Evolutionary conservation across 768 basidiomycete genomes (phyloP).

Genomic region (Harrya chromipes): DNA sequence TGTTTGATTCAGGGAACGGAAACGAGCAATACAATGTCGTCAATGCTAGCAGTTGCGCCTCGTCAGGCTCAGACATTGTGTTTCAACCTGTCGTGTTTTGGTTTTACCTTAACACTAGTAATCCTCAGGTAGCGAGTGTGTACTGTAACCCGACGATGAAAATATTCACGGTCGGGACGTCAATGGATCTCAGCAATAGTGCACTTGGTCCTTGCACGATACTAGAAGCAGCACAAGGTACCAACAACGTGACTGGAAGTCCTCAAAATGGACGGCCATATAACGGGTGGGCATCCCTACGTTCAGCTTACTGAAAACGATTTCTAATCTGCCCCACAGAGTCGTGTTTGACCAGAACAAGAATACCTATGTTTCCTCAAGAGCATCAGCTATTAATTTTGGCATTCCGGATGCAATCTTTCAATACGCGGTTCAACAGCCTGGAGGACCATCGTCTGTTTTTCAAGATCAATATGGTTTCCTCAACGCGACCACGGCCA

Average conservation of each 20-base stretch:
- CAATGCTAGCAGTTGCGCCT: constrained; percentile 33
- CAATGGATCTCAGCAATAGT: constrained; percentile 42
- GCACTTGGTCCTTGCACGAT: constrained; percentile 38
- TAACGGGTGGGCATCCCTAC: constrained; percentile 48
- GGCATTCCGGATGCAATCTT: constrained; percentile 63
- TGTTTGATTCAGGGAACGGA: constrained; percentile 38
- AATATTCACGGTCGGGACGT: constrained; percentile 41
- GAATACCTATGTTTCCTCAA: constrained; percentile 48
- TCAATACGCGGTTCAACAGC: constrained; percentile 42
- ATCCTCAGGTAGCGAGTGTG: constrained; percentile 44
- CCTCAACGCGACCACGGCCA: constrained; percentile 43
- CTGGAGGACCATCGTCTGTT: constrained; percentile 40
- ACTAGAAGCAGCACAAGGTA: constrained; percentile 25
- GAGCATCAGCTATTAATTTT: constrained; percentile 46
- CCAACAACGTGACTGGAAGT: constrained; percentile 52
- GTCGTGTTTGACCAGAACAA: constrained; percentile 38
- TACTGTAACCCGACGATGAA: constrained; percentile 57
- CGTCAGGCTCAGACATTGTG: constrained; percentile 30
- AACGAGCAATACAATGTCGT: constrained; percentile 50
- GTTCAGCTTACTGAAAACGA: neutral
- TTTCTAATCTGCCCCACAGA: constrained; percentile 25
- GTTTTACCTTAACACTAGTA: constrained; percentile 45
- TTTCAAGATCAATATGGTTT: constrained; percentile 53
- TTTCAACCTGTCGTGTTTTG: constrained; percentile 67
- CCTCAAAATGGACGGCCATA: constrained; percentile 46